A percentile compares a stretch with the other conserved stretches of the same genome.
Conservation (phyloP, 1,284 basidiomycete genomes). For the Hypsizygus ulmarius region DNA sequence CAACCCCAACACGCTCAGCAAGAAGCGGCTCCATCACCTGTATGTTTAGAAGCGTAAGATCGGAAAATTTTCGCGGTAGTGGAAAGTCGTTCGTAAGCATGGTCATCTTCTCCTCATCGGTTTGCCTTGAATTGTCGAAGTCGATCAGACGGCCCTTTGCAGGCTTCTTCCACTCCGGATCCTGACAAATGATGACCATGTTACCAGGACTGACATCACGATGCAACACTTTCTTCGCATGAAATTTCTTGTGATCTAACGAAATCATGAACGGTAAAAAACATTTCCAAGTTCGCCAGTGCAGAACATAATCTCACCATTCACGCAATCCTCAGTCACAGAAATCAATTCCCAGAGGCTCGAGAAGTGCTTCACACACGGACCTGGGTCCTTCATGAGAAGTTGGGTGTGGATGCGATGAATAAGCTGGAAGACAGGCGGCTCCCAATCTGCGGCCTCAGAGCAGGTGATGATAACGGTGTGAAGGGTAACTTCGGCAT, state of each 20-base stretch:
- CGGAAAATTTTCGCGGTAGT: too few relatives aligned
- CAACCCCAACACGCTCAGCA: too few relatives aligned
- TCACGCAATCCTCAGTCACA: background rate
- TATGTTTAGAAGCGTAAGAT: too few relatives aligned
- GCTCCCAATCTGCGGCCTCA: too few relatives aligned
- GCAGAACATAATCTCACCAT: background rate
- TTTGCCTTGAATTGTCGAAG: too few relatives aligned
- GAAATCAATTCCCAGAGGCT: background rate
- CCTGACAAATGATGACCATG: conserved; percentile 3
- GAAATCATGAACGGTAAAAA: background rate
- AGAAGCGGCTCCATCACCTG: too few relatives aligned
- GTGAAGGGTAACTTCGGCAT: background rate
- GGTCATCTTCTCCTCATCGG: too few relatives aligned
- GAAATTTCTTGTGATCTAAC: conserved; percentile 1
- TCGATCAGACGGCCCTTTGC: too few relatives aligned
- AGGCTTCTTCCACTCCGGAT: too few relatives aligned
- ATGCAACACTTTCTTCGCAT: conserved; percentile 1
- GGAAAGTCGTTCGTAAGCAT: too few relatives aligned
- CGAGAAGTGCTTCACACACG: background rate
- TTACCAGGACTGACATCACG: conserved; percentile 9
- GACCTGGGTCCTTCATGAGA: conserved; percentile 1
- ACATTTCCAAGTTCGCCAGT: background rate
- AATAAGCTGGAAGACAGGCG: background rate
- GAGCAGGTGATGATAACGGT: background rate
- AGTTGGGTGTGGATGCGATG: conserved; percentile 3